These are phyloP conservation scores for Globisporangium cederbergense DNA, from an alignment of 352 stramenopile genomes.

Conservation along the genomic window DNA sequence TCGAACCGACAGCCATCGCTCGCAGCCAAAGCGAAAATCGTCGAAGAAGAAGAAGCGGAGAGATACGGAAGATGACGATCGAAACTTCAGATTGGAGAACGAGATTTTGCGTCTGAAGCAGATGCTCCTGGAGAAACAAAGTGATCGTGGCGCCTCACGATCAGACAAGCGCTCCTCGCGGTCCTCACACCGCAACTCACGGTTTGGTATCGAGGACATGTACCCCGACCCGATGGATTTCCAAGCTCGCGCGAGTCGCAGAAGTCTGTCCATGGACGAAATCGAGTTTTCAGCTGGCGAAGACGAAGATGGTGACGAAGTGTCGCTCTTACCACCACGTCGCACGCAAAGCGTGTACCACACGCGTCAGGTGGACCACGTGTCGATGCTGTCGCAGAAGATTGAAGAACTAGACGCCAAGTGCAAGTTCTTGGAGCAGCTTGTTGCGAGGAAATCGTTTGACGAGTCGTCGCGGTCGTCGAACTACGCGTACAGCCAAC, in stretches of 20 bases:
- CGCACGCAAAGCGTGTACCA: slow-evolving; percentile 54
- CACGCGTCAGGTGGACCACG: slow-evolving; percentile 46
- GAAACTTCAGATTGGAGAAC: slow-evolving; percentile 50
- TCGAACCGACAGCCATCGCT: background rate
- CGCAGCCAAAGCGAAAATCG: slow-evolving; percentile 4
- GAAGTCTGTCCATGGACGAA: slow-evolving; percentile 48
- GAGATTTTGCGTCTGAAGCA: slow-evolving; percentile 78
- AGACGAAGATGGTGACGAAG: slow-evolving; percentile 38
- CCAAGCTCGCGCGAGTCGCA: slow-evolving; percentile 20
- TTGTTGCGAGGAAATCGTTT: slow-evolving; percentile 54
- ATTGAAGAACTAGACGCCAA: slow-evolving; percentile 82
- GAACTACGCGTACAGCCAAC: slow-evolving; percentile 8
- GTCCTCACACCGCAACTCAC: slow-evolving; percentile 8
- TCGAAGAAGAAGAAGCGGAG: slow-evolving; percentile 22
- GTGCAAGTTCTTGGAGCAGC: slow-evolving; percentile 74
- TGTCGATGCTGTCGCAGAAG: slow-evolving; percentile 54
- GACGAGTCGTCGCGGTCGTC: slow-evolving; percentile 27
- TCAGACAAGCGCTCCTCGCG: slow-evolving; percentile 4
- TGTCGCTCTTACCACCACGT: slow-evolving; percentile 44
- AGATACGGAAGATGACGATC: slow-evolving; percentile 27
- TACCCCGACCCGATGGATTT: slow-evolving; percentile 2
- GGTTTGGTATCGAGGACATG: slow-evolving; percentile 9
- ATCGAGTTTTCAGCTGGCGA: slow-evolving; percentile 37
- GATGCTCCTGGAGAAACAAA: slow-evolving; percentile 60
- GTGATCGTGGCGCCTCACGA: slow-evolving; percentile 6